phyloP scores from a whole-genome alignment of 2,329 filamentous ascomycete genomes.

The Verticillium dahliae region DNA sequence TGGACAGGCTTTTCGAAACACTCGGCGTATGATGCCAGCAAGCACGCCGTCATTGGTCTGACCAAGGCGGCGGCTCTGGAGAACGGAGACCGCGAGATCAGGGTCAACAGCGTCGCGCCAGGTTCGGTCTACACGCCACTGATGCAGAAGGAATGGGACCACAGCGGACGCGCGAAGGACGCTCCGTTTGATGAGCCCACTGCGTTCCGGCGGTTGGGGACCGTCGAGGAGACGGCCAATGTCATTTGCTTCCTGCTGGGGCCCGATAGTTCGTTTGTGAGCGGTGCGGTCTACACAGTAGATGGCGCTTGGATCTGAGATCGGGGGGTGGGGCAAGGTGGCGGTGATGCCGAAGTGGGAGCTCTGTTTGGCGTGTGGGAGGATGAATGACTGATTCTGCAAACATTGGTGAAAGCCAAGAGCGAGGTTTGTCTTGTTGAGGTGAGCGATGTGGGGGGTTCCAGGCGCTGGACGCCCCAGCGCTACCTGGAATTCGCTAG shows the following conservation, averaged over 20 bases:
- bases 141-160: constrained; percentile 35
- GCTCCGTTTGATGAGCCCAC: constrained; percentile 34
- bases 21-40: constrained; percentile 27
- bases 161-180: constrained; percentile 19
- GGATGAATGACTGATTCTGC: not conserved
- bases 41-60: constrained; percentile 26
- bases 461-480: not conserved
- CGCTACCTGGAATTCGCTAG: not conserved
- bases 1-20: constrained; percentile 19
- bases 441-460: not conserved
- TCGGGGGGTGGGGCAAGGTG: not conserved
- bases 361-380: not conserved
- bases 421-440: too few relatives aligned
- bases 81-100: constrained; percentile 32
- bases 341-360: not conserved
- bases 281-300: constrained; percentile 37
- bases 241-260: constrained; percentile 41
- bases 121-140: constrained; percentile 43
- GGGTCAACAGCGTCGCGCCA: constrained; percentile 34
- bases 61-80: constrained; percentile 27
- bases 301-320: constrained; percentile 34
- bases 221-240: constrained; percentile 39
- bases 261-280: constrained; percentile 38
- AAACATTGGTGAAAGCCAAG: not conserved
- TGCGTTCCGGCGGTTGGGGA: constrained; percentile 35